Conservation (phyloP, 768 basidiomycete species). For the Rhizopogon vulgaris region DNA sequence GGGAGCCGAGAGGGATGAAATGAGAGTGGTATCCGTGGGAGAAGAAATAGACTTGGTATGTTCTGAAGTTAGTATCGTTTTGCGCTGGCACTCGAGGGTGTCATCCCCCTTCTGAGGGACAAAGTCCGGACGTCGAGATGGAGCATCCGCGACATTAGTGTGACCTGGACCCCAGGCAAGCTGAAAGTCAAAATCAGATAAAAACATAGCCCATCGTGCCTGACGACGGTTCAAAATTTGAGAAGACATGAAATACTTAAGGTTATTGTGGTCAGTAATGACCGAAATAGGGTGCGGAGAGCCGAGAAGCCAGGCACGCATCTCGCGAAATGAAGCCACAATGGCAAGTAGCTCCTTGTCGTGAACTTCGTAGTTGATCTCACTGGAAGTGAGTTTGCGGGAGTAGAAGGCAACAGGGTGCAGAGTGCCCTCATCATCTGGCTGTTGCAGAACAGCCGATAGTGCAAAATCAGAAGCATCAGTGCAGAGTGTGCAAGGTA, state of each 20-base stretch:
- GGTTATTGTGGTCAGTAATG: conserved; percentile 24
- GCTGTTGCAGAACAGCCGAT: conserved; percentile 5
- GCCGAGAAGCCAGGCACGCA: conserved; percentile 22
- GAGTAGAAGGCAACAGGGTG: conserved; percentile 29
- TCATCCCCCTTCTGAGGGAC: conserved; percentile 11
- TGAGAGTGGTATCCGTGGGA: not conserved
- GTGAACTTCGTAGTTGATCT: conserved; percentile 37
- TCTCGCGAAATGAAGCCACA: conserved; percentile 22
- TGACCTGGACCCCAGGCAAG: conserved; percentile 13
- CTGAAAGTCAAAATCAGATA: conserved; percentile 13
- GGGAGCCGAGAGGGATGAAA: too few relatives aligned
- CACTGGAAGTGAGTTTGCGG: conserved; percentile 18
- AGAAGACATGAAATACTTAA: conserved; percentile 23
- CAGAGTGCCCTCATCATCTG: conserved; percentile 10
- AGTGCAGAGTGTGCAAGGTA: conserved; percentile 10
- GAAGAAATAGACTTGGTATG: conserved; percentile 6
- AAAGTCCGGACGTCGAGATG: not conserved
- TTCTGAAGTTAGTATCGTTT: conserved; percentile 7
- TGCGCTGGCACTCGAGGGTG: conserved; percentile 7
- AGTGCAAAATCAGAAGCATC: conserved; percentile 16
- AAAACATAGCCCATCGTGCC: conserved; percentile 26
- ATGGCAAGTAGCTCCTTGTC: conserved; percentile 41
- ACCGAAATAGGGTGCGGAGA: conserved; percentile 7
- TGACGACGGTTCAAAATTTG: conserved; percentile 27
- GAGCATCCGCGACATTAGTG: conserved; percentile 10